Conservation (phyloP, 1,139 yeast genomes). For the Komagataea norvegica region DNA sequence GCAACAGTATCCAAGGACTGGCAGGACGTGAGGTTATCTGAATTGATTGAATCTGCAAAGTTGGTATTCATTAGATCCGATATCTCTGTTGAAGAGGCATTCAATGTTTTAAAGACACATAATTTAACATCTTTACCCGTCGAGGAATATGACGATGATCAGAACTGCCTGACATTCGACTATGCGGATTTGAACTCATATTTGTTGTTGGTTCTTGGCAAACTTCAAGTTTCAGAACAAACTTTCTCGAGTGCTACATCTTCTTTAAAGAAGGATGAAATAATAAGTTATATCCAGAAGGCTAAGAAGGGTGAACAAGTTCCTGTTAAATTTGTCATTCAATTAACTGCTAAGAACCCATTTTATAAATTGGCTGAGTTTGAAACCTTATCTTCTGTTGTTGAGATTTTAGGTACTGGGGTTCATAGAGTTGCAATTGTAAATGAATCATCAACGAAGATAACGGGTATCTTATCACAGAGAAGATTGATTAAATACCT, state of each 20-base stretch:
- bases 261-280: slow-evolving; percentile 26
- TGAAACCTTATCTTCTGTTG: slow-evolving; percentile 66
- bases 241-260: slow-evolving; percentile 21
- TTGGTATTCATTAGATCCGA: slow-evolving; percentile 61
- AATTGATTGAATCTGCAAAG: slow-evolving; percentile 74
- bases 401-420: slow-evolving; percentile 84
- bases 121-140: slow-evolving; percentile 87
- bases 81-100: slow-evolving; percentile 80
- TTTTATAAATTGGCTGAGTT: slow-evolving; percentile 68
- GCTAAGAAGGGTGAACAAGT: slow-evolving; percentile 68
- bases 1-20: slow-evolving; percentile 47
- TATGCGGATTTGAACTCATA: slow-evolving; percentile 88
- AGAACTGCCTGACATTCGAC: slow-evolving; percentile 79
- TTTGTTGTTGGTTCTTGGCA: slow-evolving; percentile 68
- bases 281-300: slow-evolving; percentile 35
- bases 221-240: slow-evolving; percentile 40
- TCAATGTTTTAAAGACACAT: slow-evolving; percentile 65
- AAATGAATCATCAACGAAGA: slow-evolving; percentile 40
- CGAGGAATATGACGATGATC: slow-evolving; percentile 44
- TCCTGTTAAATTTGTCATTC: slow-evolving; percentile 74
- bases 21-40: slow-evolving; percentile 66
- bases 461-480: slow-evolving; percentile 82
- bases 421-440: slow-evolving; percentile 89
- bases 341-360: slow-evolving; percentile 81
- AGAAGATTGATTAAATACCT: slow-evolving; percentile 75